Conservation (phyloP, 306 rosid species). For the Abrus precatorius region DNA sequence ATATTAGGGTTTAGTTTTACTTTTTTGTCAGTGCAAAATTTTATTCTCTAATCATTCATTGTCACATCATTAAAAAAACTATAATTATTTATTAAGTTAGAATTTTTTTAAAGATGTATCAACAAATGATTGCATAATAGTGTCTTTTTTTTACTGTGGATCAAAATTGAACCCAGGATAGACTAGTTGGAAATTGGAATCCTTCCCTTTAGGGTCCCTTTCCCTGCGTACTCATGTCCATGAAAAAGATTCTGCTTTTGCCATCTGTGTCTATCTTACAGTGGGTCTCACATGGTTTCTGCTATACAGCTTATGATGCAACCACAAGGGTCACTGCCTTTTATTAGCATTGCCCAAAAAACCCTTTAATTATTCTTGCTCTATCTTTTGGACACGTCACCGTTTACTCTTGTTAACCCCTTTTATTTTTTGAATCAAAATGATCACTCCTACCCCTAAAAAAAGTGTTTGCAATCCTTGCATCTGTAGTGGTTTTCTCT, state of each 20-base stretch:
- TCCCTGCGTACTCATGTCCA: conserved; percentile 37
- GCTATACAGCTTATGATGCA: conserved; percentile 54
- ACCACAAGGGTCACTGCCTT: conserved; percentile 34
- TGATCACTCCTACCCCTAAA: conserved; percentile 34
- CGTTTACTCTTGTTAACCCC: conserved; percentile 44
- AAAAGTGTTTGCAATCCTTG: conserved; percentile 34
- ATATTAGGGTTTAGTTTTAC: neutral
- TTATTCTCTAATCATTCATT: conserved; percentile 25
- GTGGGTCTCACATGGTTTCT: conserved; percentile 50
- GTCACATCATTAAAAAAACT: conserved; percentile 13
- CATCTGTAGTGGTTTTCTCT: conserved; percentile 28
- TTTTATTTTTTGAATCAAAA: conserved; percentile 8
- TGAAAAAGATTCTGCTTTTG: conserved; percentile 45
- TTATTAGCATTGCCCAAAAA: conserved; percentile 44
- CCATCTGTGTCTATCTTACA: conserved; percentile 33
- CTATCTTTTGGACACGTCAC: conserved; percentile 45
- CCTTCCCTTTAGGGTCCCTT: conserved; percentile 30
- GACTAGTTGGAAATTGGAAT: conserved; percentile 33
- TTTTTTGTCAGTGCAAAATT: neutral
- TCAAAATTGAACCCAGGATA: conserved; percentile 1
- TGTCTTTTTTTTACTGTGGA: neutral
- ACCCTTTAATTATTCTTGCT: conserved; percentile 13
- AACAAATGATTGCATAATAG: conserved; percentile 20
- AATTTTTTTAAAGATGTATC: neutral
- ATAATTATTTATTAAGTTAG: conserved; percentile 5